Evolutionary conservation across 164 flowering plant species (phyloP), one percentile per base, ranked within the genome.

Genomic region (Houttuynia cordata): DNA sequence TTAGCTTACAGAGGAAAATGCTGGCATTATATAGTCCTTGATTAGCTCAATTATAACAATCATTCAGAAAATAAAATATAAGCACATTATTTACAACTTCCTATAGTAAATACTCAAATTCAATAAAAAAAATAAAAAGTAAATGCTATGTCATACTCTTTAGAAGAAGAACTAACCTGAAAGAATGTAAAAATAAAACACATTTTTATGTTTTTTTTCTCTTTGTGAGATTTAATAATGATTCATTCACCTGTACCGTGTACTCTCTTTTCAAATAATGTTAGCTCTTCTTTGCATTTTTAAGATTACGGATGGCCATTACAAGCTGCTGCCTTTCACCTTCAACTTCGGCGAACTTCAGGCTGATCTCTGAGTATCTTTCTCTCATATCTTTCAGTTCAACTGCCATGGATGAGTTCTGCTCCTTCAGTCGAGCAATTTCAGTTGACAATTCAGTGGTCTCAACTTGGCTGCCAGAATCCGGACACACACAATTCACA

Each of bases 291-390:
- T 61, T 86, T 34, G 78, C 58, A 71, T 83, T 88, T 73, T 84
- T 83, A 22, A 88, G 79, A 69, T 77, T 82, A 17, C 95, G 93
- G 20, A 92, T 60, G 6, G 74, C 80, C 97, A 92, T 92, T n/a
- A 86, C 87, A 39, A 92, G 96, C 74, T 76, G 64, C 68, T 89
- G 97, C 66, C 98, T 77, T 79, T 92, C 97, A 12, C 96, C 96
- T 73, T 92, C 98, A 19, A 92, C 96, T 75, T 89, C 98, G 47
- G 96, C 98, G 71, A 92, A 92, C 66, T 75, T 87, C 68, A 92
- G 87, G 68, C 98, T 92, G 69, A 84, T 78, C 53, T 81, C 97
- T 62, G 98, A 92, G 64, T 92, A 92, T 72, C 96, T 83, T 69
- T 76, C 87, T 64, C 86, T 94, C 91, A 89, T 83, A 40, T 89